Conservation (phyloP, 495 filamentous ascomycete species). For the Annulohypoxylon bovei region DNA sequence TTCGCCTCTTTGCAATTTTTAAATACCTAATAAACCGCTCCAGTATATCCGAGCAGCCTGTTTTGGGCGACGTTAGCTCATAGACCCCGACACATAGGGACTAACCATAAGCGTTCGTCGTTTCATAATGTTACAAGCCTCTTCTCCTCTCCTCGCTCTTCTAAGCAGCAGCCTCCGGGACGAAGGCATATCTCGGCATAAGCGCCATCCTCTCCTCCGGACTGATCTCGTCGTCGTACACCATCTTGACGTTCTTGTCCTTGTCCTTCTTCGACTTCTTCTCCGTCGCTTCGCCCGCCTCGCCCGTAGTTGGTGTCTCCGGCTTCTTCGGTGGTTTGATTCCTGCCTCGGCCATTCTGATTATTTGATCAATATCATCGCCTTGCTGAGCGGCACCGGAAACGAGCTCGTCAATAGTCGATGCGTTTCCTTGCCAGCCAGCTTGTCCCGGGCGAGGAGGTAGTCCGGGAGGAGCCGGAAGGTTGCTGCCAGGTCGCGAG, state of each 20-base stretch:
- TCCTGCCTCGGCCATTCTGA: slow-evolving; percentile 66
- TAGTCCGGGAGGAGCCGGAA: slow-evolving; percentile 44
- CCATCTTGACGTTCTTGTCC: slow-evolving; percentile 73
- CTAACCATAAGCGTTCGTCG: slow-evolving; percentile 13
- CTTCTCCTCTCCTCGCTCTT: not conserved
- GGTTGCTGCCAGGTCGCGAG: slow-evolving; percentile 52
- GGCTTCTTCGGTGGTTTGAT: slow-evolving; percentile 62
- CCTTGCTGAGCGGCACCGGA: slow-evolving; percentile 59
- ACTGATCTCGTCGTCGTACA: slow-evolving; percentile 81
- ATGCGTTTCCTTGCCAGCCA: slow-evolving; percentile 50
- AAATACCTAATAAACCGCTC: slow-evolving; percentile 4
- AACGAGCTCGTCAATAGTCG: slow-evolving; percentile 72
- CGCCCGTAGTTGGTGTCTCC: slow-evolving; percentile 53
- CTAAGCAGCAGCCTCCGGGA: slow-evolving; percentile 56
- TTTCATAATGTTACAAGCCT: slow-evolving; percentile 22
- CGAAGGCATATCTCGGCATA: slow-evolving; percentile 79
- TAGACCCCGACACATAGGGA: not conserved
- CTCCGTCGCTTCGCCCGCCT: slow-evolving; percentile 56
- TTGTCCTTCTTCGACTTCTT: slow-evolving; percentile 79
- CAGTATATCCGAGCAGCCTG: not conserved
- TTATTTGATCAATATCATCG: slow-evolving; percentile 67
- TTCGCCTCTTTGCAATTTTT: slow-evolving; percentile 17
- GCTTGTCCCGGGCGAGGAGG: slow-evolving; percentile 54
- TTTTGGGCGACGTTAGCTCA: slow-evolving; percentile 18
- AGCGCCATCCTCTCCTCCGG: slow-evolving; percentile 89